These are phyloP conservation scores for Apiospora koreana DNA, from an alignment of 2,329 filamentous ascomycete species.

Conservation along the genomic window DNA sequence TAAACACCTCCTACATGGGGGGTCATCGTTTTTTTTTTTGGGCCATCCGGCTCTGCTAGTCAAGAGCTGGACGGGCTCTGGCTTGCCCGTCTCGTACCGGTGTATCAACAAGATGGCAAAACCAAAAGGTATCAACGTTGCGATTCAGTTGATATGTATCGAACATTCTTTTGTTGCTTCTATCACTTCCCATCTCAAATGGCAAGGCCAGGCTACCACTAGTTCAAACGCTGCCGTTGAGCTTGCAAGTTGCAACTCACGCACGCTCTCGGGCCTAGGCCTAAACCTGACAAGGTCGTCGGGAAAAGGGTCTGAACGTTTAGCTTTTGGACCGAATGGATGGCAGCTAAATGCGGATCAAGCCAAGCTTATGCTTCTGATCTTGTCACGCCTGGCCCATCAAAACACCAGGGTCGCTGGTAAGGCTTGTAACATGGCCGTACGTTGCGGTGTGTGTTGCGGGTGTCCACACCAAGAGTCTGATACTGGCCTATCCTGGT, in stretches of 20 bases:
- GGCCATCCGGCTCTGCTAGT: background rate
- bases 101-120: background rate
- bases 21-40: background rate
- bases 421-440: slow-evolving; percentile 43
- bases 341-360: slow-evolving; percentile 31
- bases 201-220: background rate
- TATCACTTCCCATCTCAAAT: background rate
- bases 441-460: slow-evolving; percentile 29
- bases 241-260: slow-evolving; percentile 6
- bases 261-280: background rate
- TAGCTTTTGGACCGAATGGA: slow-evolving; percentile 15
- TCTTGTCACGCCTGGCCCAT: slow-evolving; percentile 36
- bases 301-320: background rate
- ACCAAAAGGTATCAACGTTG: background rate
- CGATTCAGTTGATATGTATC: background rate
- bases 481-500: slow-evolving; percentile 24
- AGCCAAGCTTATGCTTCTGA: slow-evolving; percentile 36
- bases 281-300: background rate
- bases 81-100: background rate
- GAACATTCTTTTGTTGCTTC: background rate
- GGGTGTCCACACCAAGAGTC: slow-evolving; percentile 25
- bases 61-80: background rate
- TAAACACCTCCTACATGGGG: slow-evolving; percentile 3
- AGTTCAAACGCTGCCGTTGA: slow-evolving; percentile 2
- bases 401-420: slow-evolving; percentile 24